Evolutionary conservation across 225 moss, liverwort and hornwort species (phyloP), one percentile per base, ranked within the genome.

Genomic region (Asterella californica): DNA sequence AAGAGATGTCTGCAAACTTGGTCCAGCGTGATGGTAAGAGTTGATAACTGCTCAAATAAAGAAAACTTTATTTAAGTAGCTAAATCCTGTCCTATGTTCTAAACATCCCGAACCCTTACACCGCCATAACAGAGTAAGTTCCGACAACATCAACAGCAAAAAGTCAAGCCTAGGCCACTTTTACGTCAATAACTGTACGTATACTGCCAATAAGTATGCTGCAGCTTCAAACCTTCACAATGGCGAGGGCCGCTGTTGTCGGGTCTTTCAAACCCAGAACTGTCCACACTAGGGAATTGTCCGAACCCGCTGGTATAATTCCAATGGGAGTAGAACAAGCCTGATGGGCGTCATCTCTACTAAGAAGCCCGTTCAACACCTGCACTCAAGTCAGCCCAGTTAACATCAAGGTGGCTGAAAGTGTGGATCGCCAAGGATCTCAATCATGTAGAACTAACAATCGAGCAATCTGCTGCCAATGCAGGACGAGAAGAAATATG

Each of bases 261-360:
- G 91, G 85, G 71, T 91, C 91, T 42, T 83, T 87, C 42, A 89
- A 82, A 66, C 91, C 91, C 65, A 91, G 86, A 49, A 91, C 85
- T 76, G 91, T 91, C 91, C 91, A 91, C 10, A 89, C 85, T 52
- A 91, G 85, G 46, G 91, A 91, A 81, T 91, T 91, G 85, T 91
- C 91, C 52, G 91, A 91, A 62, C 91, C 91, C 80, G 91, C 91
- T n/a, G 91, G 89, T 79, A 91, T 84, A 45, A 91, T 84, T 65
- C 91, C 91, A 36, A 91, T 86, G 12, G 91, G 91, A 84, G 82
- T 91, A 42, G 88, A n/a, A n/a, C n/a, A n/a, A n/a, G n/a, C 91
- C 72, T 79, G 82, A 27, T 86, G 85, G 50, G 91, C 89, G n/a
- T n/a, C 91, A 74, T 89, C 86, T 82, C 91, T 89, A 76, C 91